Evolutionary conservation across 2,329 filamentous ascomycete genomes (phyloP), one percentile per base, ranked within the genome.

Genomic region (Nigrograna mackinnonii): DNA sequence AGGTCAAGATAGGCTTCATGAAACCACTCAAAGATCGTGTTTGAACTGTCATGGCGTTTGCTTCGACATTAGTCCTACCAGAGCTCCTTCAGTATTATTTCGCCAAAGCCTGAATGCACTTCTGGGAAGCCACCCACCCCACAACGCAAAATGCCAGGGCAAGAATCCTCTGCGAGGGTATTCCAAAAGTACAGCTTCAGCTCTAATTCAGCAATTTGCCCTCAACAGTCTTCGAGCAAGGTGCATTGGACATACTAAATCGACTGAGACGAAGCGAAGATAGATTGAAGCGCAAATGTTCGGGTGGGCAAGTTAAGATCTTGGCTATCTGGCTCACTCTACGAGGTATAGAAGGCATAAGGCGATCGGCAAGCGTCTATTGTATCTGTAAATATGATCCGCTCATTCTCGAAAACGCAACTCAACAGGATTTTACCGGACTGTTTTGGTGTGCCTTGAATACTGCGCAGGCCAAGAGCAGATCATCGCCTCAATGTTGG

Each of bases 401-500:
- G 55, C 56, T 53, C 56, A 60, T 7, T 43, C 34, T 20, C 44
- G 43, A 35, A 60, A 58, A 0, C 48, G 46, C 2, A 14, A 3
- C 20, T 55, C 53, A 2, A 31, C 47, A 3, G 51, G 4, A 19
- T 2, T 21, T 49, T 55, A 0, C 37, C 30, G 4, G 58, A 44
- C 28, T 54, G 49, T 1, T 35, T 26, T 1, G 68, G 67, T 63
- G 72, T 71, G 33, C 64, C 64, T 13, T 66, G 57, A n/a, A 57
- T 53, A 33, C 58, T 57, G 22, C 53, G 49, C 1, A 73, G 60
- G 33, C 70, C 69, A 60, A 48, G 72, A 70, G 52, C 74, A 73
- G 7, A 73, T 58, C 1, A 71, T 70, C 5, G 71, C 73, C 45
- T 74, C 71, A 16, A 74, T 73, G 45, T 74, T 74, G 28, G 71